Conservation (phyloP, 2,329 filamentous ascomycete genomes). For the Helminthosporium solani region DNA sequence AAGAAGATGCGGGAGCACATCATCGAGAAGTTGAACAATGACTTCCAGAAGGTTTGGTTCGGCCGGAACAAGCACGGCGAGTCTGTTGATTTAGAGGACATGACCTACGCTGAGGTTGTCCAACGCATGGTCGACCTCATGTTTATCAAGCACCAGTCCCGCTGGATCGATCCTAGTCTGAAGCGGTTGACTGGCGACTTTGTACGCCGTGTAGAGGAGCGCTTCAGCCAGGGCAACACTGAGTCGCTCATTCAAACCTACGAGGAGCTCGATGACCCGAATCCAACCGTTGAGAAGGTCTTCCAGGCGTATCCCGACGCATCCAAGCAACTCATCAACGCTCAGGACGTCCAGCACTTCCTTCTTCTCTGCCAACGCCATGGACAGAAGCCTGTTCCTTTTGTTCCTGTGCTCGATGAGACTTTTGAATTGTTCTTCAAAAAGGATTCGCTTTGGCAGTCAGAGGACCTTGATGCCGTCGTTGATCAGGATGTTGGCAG, state of each 20-base stretch:
- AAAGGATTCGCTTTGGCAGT: conserved; percentile 99
- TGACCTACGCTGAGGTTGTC: conserved; percentile 51
- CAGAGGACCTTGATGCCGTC: conserved; percentile 93
- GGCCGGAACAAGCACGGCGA: conserved; percentile 46
- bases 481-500: conserved; percentile 94
- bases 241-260: conserved; percentile 87
- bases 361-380: conserved; percentile 86
- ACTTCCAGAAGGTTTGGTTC: conserved; percentile 54
- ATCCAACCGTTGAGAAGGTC: conserved; percentile 73
- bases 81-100: conserved; percentile 49
- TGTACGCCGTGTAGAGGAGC: conserved; percentile 94
- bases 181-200: conserved; percentile 87
- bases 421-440: conserved; percentile 99
- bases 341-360: conserved; percentile 98
- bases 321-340: conserved; percentile 89
- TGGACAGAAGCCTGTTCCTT: conserved; percentile 93
- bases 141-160: conserved; percentile 48
- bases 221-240: conserved; percentile 78
- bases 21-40: conserved; percentile 50
- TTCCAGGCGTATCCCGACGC: conserved; percentile 82
- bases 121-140: conserved; percentile 50
- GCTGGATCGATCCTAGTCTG: conserved; percentile 64
- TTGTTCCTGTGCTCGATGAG: conserved; percentile 91
- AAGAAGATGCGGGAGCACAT: conserved; percentile 49
- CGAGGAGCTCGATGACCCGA: conserved; percentile 81